Base-by-base conservation (phyloP, 169 alveolate species). In the Eimeria falciformis region DNA sequence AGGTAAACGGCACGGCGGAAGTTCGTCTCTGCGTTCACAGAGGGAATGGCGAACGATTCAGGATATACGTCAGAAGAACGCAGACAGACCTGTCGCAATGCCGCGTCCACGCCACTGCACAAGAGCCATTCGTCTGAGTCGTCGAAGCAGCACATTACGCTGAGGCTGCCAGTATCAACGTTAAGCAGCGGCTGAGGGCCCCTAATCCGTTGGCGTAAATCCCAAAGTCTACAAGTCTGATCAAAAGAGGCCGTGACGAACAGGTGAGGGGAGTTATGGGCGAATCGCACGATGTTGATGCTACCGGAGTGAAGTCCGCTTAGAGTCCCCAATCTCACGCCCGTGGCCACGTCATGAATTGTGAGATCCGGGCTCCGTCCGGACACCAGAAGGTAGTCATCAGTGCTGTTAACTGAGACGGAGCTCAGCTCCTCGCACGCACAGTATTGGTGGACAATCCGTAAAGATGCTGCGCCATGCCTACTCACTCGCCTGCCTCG, bases 211-310 rank as follows among this genome's bases (percentile, higher is more conserved):
- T 94, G 94, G 33, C 96, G 93, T 47, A 94, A 81, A 50, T 94
- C 96, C 96, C 96, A 94, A 25, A 94, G 58, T 66, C 91, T 94
- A 87, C 96, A 94, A 43, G 93, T 94, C 25, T 92, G 94, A 45
- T 94, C 96, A 71, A 94, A 94, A 23, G 96, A 94, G 5, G 92
- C 94, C 3, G 96, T 94, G 66, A 94, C 93, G 89, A 94, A 94
- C 43, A 94, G 69, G 9, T 91, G 94, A 23, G 96, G 96, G 40
- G 93, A 94, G 55, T 37, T 68, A 69, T 91, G 82, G 27, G 96
- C 82, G 81, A 94, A 94, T 50, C 96, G 83, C 14, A 94, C 94
- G 45, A 85, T 94, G 91, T 94, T 94, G 86, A 94, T 91, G 85
- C 91, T 85, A 62, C 92, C 90, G 90, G 79, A 73, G 37, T 94